phyloP scores from a whole-genome alignment of 257 asterid species.

The Oldenlandia corymbosa region DNA sequence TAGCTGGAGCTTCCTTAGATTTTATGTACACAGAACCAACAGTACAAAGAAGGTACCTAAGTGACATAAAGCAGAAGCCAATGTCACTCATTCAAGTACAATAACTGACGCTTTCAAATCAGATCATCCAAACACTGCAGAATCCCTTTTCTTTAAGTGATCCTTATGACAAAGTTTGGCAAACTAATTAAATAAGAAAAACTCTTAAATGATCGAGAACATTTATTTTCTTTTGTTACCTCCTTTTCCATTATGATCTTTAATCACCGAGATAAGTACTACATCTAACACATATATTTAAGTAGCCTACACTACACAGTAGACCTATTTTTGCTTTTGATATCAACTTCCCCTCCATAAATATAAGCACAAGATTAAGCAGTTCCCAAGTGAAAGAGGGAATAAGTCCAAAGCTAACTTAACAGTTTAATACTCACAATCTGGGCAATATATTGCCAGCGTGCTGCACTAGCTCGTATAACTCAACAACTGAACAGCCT shows the following conservation, averaged over 20 bases:
- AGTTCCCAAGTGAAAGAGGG: not conserved
- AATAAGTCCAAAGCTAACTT: no score
- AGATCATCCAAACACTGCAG: not conserved
- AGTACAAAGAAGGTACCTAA: conserved; percentile 91
- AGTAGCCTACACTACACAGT: not conserved
- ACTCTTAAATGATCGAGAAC: not conserved
- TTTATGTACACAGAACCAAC: conserved; percentile 94
- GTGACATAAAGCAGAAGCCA: conserved; percentile 20
- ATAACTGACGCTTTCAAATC: not conserved
- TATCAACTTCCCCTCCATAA: not conserved
- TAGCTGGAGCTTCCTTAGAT: conserved; percentile 98
- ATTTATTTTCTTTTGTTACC: not conserved
- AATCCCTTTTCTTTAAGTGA: not conserved
- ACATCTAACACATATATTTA: not conserved
- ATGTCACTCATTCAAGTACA: conserved; percentile 4
- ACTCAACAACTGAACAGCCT: conserved; percentile 94
- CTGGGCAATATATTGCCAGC: conserved; percentile 99
- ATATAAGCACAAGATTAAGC: not conserved
- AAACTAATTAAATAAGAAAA: not conserved
- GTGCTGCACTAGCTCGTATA: conserved; percentile 97
- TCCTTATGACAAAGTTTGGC: not conserved
- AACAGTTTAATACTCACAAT: conserved; percentile 48
- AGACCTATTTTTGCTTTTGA: not conserved
- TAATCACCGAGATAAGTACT: not conserved
- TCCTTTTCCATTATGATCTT: not conserved